These are phyloP conservation scores for Iris macrosiphon DNA, from an alignment of 106 monocot genomes.

Conservation along the genomic window DNA sequence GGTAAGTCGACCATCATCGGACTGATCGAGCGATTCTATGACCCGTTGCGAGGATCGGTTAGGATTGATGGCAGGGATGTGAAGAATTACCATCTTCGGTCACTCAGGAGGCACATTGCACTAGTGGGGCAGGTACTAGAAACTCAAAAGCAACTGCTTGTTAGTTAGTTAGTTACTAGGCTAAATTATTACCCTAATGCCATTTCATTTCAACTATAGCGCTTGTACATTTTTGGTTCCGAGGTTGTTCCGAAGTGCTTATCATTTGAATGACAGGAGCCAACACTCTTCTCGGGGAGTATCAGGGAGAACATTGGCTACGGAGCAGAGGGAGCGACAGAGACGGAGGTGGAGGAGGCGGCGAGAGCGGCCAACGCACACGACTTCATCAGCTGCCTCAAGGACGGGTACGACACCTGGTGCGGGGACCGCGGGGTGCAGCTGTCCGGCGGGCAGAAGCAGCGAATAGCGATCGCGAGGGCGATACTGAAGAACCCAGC, in stretches of 20 bases:
- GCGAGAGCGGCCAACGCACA: constrained; percentile 26
- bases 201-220: no score
- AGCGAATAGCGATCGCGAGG: constrained; percentile 23
- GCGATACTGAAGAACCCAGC: constrained; percentile 44
- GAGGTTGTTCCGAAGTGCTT: no score
- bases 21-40: constrained; percentile 30
- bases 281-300: constrained; percentile 19
- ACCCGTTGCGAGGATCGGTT: constrained; percentile 11
- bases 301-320: constrained; percentile 22
- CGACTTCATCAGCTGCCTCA: constrained; percentile 18
- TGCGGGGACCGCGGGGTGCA: constrained; percentile 21
- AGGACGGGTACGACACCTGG: constrained; percentile 21
- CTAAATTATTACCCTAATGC: no score
- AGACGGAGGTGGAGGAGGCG: constrained; percentile 17
- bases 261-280: constrained; percentile 6
- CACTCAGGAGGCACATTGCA: constrained; percentile 17
- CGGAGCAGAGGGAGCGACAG: constrained; percentile 11
- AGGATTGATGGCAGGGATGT: constrained; percentile 19
- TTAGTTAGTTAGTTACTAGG: no score
- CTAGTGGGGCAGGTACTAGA: constrained; percentile 23
- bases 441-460: constrained; percentile 28
- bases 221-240: no score
- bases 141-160: no score
- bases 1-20: constrained; percentile 34
- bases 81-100: constrained; percentile 16